Percentiles rank a stretch among this genome's conserved stretches.
Conservation (phyloP, 1,284 basidiomycete genomes). For the Polyporus tsugae region DNA sequence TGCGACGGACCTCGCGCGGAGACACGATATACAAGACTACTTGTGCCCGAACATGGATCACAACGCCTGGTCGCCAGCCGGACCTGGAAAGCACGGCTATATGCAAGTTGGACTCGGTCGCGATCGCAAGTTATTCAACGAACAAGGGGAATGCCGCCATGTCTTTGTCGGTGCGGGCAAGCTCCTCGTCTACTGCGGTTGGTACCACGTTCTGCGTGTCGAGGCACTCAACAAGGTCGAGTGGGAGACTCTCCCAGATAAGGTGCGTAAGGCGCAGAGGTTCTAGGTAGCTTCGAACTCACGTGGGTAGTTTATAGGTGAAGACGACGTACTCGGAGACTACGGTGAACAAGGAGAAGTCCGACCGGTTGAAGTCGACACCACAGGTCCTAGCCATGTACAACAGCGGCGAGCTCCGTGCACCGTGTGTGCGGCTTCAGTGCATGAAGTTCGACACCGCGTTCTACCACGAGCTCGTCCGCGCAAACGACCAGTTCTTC, state of each 20-base stretch:
- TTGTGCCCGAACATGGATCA: slow-evolving; percentile 38
- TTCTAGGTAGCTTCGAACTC: neutral
- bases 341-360: slow-evolving; percentile 46
- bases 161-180: slow-evolving; percentile 35
- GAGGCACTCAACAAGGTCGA: slow-evolving; percentile 32
- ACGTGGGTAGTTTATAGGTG: slow-evolving; percentile 20
- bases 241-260: slow-evolving; percentile 33
- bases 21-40: slow-evolving; percentile 28
- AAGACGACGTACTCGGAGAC: slow-evolving; percentile 32
- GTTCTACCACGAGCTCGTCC: slow-evolving; percentile 52
- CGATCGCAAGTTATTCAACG: slow-evolving; percentile 32
- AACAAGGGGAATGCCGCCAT: slow-evolving; percentile 27
- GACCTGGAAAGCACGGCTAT: slow-evolving; percentile 36
- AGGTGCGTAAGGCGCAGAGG: slow-evolving; percentile 18
- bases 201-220: slow-evolving; percentile 33
- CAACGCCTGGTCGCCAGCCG: slow-evolving; percentile 35
- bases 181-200: slow-evolving; percentile 32
- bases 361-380: slow-evolving; percentile 40
- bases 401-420: slow-evolving; percentile 48
- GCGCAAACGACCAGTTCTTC: slow-evolving; percentile 33
- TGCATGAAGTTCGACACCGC: slow-evolving; percentile 52
- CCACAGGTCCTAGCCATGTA: slow-evolving; percentile 49
- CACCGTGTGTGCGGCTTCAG: slow-evolving; percentile 56
- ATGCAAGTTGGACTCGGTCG: slow-evolving; percentile 37
- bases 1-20: slow-evolving; percentile 29